These are phyloP conservation scores for Aureobasidium zeae DNA, from an alignment of 2,329 filamentous ascomycete species.

Conservation along the genomic window DNA sequence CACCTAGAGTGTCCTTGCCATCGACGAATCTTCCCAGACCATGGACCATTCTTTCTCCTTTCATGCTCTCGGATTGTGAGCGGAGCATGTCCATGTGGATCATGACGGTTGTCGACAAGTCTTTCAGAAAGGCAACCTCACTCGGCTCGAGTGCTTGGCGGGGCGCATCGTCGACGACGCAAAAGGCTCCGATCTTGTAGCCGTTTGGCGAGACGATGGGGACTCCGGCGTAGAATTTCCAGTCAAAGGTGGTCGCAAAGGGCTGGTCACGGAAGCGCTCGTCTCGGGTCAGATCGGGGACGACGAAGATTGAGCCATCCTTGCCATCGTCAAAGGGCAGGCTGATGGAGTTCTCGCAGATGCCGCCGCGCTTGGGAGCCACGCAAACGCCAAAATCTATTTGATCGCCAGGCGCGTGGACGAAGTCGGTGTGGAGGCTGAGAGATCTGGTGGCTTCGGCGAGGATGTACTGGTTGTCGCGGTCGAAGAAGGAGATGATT, in stretches of 20 bases:
- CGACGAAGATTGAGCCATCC: constrained; percentile 16
- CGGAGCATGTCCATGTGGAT: constrained; percentile 28
- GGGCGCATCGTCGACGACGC: constrained; percentile 23
- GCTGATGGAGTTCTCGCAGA: constrained; percentile 26
- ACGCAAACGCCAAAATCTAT: constrained; percentile 26
- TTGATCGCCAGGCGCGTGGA: constrained; percentile 21
- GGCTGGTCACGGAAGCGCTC: constrained; percentile 25
- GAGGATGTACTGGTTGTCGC: constrained; percentile 42
- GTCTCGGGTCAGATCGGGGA: constrained; percentile 25
- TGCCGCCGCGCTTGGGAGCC: constrained; percentile 24
- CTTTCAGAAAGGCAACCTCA: constrained; percentile 23
- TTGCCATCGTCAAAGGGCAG: constrained; percentile 17
- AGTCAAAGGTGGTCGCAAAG: constrained; percentile 24
- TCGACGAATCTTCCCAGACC: constrained; percentile 22
- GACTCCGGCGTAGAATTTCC: constrained; percentile 29
- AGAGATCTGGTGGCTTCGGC: constrained; percentile 44
- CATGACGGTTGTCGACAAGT: constrained; percentile 25
- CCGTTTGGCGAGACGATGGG: constrained; percentile 27
- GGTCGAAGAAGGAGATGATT: constrained; percentile 47
- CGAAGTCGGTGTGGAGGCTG: constrained; percentile 28
- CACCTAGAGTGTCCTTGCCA: constrained; percentile 13
- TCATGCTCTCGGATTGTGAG: constrained; percentile 26
- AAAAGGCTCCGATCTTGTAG: constrained; percentile 28
- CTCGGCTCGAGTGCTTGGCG: constrained; percentile 19
- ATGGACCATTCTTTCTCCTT: constrained; percentile 19